A percentile compares a stretch with the other conserved stretches of the same genome.
Evolutionary conservation across 1,284 basidiomycete species (phyloP).

Genomic region (Bjerkandera adusta): DNA sequence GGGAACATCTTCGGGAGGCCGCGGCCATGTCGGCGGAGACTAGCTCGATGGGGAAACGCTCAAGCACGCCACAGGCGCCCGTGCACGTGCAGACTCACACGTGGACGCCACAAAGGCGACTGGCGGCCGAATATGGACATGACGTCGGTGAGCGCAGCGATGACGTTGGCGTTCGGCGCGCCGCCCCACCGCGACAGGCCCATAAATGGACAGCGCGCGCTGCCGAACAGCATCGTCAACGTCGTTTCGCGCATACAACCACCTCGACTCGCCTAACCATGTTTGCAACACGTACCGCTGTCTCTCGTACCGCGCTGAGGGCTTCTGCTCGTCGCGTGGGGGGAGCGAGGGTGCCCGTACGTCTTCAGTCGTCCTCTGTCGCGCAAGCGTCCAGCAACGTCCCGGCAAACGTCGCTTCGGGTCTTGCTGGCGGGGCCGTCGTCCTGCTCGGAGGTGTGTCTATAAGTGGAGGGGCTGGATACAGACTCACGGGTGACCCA

Average conservation of each 20-base stretch:
- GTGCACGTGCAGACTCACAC: too few relatives aligned
- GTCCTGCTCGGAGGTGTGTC: conserved; percentile 31
- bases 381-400: conserved; percentile 9
- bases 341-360: conserved; percentile 17
- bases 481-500: neutral
- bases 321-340: conserved; percentile 18
- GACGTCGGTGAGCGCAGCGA: conserved; percentile 1
- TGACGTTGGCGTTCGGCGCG: conserved; percentile 1
- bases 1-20: too few relatives aligned
- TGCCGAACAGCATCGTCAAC: neutral
- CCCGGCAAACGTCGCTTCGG: conserved; percentile 28
- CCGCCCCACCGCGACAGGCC: neutral
- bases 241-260: neutral
- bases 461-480: neutral
- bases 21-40: too few relatives aligned
- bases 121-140: neutral
- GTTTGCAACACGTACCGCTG: conserved; percentile 3
- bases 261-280: neutral
- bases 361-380: conserved; percentile 16
- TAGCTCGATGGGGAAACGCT: too few relatives aligned
- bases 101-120: conserved; percentile 9
- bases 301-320: neutral
- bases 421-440: conserved; percentile 33
- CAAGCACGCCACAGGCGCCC: too few relatives aligned
- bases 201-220: neutral